phyloP scores from a whole-genome alignment of 2,329 filamentous ascomycete species.

The Geosmithia putterillii region DNA sequence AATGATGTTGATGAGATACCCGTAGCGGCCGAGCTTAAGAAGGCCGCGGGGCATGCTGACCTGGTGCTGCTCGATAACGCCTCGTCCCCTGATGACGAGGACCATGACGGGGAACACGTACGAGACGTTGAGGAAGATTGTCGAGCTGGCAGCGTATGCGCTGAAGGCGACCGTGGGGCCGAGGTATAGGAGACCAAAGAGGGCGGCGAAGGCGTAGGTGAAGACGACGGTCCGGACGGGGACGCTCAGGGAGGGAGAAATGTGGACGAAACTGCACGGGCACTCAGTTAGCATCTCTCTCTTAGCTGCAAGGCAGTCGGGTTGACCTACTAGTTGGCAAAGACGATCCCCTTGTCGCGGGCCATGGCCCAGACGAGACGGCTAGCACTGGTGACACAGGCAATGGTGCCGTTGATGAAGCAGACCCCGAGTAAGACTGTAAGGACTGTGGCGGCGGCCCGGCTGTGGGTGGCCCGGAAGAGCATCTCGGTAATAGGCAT shows the following conservation, averaged over 20 bases:
- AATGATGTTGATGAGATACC: conserved; percentile 16
- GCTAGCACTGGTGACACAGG: conserved; percentile 27
- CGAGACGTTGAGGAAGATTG: conserved; percentile 31
- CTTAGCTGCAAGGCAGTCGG: no score
- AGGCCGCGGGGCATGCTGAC: conserved; percentile 9
- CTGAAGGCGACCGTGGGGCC: conserved; percentile 33
- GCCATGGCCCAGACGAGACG: conserved; percentile 32
- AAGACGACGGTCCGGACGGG: conserved; percentile 26
- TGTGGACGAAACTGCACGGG: background rate
- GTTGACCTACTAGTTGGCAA: conserved; percentile 7
- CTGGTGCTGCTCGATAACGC: conserved; percentile 13
- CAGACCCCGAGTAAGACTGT: conserved; percentile 27
- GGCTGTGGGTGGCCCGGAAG: conserved; percentile 25
- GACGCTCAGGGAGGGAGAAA: conserved; percentile 18
- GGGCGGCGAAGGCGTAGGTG: conserved; percentile 26
- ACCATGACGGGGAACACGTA: conserved; percentile 28
- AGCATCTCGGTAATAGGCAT: conserved; percentile 34
- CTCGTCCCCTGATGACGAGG: conserved; percentile 21
- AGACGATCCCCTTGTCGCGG: conserved; percentile 25
- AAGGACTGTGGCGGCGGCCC: conserved; percentile 24
- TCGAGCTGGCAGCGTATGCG: conserved; percentile 30
- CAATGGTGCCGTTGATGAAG: conserved; percentile 32
- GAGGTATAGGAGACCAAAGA: conserved; percentile 32
- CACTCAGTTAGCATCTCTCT: no score
- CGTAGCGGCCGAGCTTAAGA: conserved; percentile 16